Conservation (phyloP, 768 basidiomycete species). For the Royoungia palumana region DNA sequence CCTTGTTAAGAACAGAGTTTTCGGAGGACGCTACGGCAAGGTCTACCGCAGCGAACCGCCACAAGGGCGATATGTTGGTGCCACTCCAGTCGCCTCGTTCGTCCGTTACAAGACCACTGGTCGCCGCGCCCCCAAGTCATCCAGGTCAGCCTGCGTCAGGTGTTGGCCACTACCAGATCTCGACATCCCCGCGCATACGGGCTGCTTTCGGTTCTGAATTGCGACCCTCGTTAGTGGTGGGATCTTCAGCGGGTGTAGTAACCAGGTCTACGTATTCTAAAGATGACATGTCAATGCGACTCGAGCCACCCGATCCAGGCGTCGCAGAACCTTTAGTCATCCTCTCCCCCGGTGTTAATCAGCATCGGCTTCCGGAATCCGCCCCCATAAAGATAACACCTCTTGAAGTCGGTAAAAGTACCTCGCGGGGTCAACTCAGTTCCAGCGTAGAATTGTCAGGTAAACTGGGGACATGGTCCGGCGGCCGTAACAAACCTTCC, state of each 20-base stretch:
- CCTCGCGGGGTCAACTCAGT: neutral
- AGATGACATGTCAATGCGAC: neutral
- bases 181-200: no score
- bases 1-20: neutral
- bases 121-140: constrained; percentile 6
- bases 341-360: constrained; percentile 1
- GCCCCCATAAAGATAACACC: neutral
- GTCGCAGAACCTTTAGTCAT: neutral
- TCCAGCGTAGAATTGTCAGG: neutral
- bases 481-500: neutral
- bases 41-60: neutral
- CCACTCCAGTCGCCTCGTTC: neutral
- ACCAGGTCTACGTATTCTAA: neutral
- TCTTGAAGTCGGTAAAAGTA: neutral
- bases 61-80: neutral
- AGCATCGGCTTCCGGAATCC: neutral
- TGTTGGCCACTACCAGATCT: no score
- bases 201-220: neutral
- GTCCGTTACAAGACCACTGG: neutral
- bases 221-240: neutral
- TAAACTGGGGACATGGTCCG: neutral
- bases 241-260: neutral
- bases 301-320: neutral
- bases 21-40: neutral
- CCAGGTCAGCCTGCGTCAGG: no score